A percentile compares a stretch with the other conserved stretches of the same genome.
These are phyloP conservation scores for Teratosphaeria destructans DNA, from an alignment of 2,329 filamentous ascomycete genomes.

Conservation along the genomic window DNA sequence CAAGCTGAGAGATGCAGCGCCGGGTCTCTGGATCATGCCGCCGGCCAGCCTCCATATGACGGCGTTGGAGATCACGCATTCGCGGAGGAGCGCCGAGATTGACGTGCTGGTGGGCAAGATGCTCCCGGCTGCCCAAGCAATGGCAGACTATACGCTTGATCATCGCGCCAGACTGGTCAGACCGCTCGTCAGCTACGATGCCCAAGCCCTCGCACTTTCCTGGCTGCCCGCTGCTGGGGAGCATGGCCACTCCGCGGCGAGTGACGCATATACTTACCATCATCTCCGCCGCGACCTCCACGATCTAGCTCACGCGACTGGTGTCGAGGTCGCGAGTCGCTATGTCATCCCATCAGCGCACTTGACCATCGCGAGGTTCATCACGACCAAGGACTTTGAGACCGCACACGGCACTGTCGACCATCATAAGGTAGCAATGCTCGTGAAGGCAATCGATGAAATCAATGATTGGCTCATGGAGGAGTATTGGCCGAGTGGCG, in stretches of 20 bases:
- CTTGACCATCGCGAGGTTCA: slow-evolving; percentile 75
- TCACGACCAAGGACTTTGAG: slow-evolving; percentile 51
- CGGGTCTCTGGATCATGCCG: slow-evolving; percentile 83
- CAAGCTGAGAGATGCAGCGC: slow-evolving; percentile 51
- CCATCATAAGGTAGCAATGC: slow-evolving; percentile 47
- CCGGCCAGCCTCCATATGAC: slow-evolving; percentile 71
- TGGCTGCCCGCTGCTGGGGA: slow-evolving; percentile 64
- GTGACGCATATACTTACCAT: slow-evolving; percentile 74
- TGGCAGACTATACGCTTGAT: slow-evolving; percentile 55
- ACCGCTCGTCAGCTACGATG: slow-evolving; percentile 74
- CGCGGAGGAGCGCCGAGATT: slow-evolving; percentile 60
- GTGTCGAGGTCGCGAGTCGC: slow-evolving; percentile 61
- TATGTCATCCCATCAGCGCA: slow-evolving; percentile 88
- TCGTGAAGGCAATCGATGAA: slow-evolving; percentile 61
- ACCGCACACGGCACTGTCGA: slow-evolving; percentile 33
- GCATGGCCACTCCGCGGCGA: slow-evolving; percentile 25
- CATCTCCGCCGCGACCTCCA: slow-evolving; percentile 77
- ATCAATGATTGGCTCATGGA: slow-evolving; percentile 65
- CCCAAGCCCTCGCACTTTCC: slow-evolving; percentile 73
- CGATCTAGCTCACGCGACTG: slow-evolving; percentile 47
- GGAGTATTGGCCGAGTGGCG: slow-evolving; percentile 55
- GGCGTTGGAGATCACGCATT: slow-evolving; percentile 73
- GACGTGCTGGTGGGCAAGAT: slow-evolving; percentile 50
- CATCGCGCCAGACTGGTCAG: slow-evolving; percentile 69
- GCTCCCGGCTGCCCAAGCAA: slow-evolving; percentile 42